phyloP scores from a whole-genome alignment of 2,329 filamentous ascomycete species.

The Ascochyta fabae region DNA sequence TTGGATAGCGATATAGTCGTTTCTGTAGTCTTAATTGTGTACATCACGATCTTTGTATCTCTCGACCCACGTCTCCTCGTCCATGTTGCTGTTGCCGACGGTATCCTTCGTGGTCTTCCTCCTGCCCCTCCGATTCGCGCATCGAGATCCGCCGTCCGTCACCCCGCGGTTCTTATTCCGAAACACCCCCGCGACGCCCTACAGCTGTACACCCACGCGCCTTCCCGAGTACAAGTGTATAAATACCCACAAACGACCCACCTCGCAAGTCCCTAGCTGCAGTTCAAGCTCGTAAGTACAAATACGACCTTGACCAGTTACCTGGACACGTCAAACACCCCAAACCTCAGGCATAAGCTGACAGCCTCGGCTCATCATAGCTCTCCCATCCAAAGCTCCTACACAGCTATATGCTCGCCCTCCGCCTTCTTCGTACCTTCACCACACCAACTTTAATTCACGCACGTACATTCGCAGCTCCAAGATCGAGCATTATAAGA shows the following conservation, averaged over 20 bases:
- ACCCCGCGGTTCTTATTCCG: conserved; percentile 12
- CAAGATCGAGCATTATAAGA: not conserved
- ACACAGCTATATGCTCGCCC: conserved; percentile 1
- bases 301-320: not conserved
- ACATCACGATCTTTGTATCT: conserved; percentile 4
- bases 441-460: not conserved
- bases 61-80: not conserved
- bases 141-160: conserved; percentile 4
- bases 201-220: conserved; percentile 14
- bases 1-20: conserved; percentile 21
- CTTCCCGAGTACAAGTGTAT: conserved; percentile 12
- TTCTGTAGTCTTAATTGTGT: conserved; percentile 20
- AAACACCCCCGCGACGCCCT: conserved; percentile 15
- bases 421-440: conserved; percentile 1
- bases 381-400: not conserved
- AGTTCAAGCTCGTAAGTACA: conserved; percentile 8
- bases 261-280: not conserved
- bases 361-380: conserved; percentile 3
- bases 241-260: not conserved
- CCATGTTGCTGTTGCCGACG: not conserved
- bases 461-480: not conserved
- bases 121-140: conserved; percentile 17
- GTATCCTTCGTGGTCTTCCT: conserved; percentile 1
- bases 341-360: not conserved
- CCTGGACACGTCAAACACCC: not conserved